These are phyloP conservation scores for Diaporthe eres DNA, from an alignment of 2,329 filamentous ascomycete genomes.

Conservation along the genomic window DNA sequence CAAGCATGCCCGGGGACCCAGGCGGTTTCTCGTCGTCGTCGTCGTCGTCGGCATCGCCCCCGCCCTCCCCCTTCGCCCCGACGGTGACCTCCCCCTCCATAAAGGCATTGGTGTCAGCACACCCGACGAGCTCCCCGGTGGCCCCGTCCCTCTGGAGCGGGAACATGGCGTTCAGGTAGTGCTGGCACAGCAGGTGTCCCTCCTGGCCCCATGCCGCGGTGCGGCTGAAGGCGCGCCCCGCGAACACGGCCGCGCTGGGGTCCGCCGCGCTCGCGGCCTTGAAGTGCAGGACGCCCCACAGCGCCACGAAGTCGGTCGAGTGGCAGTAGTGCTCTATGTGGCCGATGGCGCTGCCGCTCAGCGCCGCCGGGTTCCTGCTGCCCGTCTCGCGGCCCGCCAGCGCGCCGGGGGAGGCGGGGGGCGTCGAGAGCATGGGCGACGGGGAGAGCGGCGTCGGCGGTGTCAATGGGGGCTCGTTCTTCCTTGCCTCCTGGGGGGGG, in stretches of 20 bases:
- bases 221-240: conserved; percentile 71
- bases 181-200: conserved; percentile 72
- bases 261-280: conserved; percentile 58
- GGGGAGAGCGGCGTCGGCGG: neutral
- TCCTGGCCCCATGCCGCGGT: conserved; percentile 57
- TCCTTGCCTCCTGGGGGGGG: neutral
- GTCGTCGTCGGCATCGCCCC: conserved; percentile 37
- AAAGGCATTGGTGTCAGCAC: conserved; percentile 62
- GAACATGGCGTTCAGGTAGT: conserved; percentile 75
- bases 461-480: neutral
- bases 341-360: conserved; percentile 68
- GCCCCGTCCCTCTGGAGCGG: conserved; percentile 60
- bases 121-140: conserved; percentile 57
- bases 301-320: conserved; percentile 78
- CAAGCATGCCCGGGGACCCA: conserved; percentile 45
- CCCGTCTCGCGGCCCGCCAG: conserved; percentile 46
- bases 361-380: conserved; percentile 53
- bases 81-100: conserved; percentile 71
- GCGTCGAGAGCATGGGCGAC: neutral
- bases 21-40: conserved; percentile 31
- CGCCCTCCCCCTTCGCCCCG: conserved; percentile 56
- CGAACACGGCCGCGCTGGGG: conserved; percentile 69
- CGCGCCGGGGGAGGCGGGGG: neutral
- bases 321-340: conserved; percentile 88
- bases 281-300: conserved; percentile 82